Conservation (phyloP, 768 basidiomycete genomes). For the Trametopsis cervina region DNA sequence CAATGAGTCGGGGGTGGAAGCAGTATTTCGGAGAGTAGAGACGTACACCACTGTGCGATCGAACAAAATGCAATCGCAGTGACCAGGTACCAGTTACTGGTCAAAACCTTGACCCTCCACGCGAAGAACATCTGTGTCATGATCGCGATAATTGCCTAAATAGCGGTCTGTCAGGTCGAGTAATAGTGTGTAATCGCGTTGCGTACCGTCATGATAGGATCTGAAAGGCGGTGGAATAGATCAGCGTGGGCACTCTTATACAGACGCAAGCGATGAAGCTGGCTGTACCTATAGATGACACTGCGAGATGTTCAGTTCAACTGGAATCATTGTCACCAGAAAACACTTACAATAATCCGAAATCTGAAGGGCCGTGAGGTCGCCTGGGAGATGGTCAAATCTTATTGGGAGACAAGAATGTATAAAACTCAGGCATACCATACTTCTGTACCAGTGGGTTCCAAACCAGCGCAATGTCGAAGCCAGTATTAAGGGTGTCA, state of each 20-base stretch:
- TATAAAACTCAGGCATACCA: conserved; percentile 6
- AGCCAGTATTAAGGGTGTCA: conserved; percentile 16
- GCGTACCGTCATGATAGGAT: conserved; percentile 16
- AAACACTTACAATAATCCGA: conserved; percentile 8
- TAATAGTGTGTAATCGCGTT: neutral
- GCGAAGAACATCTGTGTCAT: conserved; percentile 20
- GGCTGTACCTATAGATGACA: neutral
- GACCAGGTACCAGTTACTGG: conserved; percentile 11
- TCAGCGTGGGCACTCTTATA: no score
- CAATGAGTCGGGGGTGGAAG: no score
- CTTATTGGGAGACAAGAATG: neutral
- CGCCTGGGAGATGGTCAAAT: neutral
- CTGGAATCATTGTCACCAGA: neutral
- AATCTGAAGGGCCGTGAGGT: neutral
- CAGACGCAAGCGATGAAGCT: neutral
- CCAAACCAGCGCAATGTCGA: conserved; percentile 18
- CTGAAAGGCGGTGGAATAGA: no score
- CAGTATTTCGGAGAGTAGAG: no score
- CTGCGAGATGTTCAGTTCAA: neutral
- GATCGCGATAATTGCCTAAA: conserved; percentile 18
- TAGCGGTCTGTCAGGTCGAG: neutral
- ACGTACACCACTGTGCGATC: conserved; percentile 12
- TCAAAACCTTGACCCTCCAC: conserved; percentile 19
- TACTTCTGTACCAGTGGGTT: conserved; percentile 14
- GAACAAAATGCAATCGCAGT: conserved; percentile 10